Percentiles rank a stretch among this genome's conserved stretches.
Conservation (phyloP, 2,329 filamentous ascomycete species). For the Diaporthe amygdali region DNA sequence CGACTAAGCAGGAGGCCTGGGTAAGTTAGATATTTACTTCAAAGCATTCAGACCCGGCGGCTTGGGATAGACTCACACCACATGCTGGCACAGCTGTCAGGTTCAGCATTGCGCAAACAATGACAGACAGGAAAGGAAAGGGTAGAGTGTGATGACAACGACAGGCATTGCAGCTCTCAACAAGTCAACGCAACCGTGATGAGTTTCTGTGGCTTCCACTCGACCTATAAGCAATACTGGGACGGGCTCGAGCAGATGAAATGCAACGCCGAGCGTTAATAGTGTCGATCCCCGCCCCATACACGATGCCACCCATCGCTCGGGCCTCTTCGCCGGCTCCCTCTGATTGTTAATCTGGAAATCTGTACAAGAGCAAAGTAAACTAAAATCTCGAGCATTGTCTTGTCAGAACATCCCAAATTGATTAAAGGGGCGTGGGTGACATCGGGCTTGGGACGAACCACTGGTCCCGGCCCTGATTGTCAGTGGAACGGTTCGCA, state of each 20-base stretch:
- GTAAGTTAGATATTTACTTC: background rate
- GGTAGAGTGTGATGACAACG: background rate
- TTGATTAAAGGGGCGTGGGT: background rate
- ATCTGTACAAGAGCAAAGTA: background rate
- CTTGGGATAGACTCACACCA: constrained; percentile 1
- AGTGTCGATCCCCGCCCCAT: constrained; percentile 6
- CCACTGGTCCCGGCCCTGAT: background rate
- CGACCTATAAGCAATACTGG: background rate
- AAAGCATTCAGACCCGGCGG: background rate
- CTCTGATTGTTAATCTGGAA: background rate
- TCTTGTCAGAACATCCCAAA: background rate
- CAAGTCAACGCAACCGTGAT: background rate
- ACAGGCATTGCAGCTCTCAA: background rate
- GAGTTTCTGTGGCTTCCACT: background rate
- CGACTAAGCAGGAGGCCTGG: constrained; percentile 9
- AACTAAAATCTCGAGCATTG: background rate
- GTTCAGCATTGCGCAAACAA: constrained; percentile 6
- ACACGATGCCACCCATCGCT: background rate
- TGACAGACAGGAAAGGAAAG: background rate
- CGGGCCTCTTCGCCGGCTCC: background rate
- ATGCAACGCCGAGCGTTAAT: background rate
- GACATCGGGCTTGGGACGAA: constrained; percentile 6
- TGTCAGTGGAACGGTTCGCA: background rate
- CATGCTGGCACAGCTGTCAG: constrained; percentile 14
- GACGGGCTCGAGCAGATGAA: background rate